phyloP scores from a whole-genome alignment of 1,139 yeast genomes.

The Hyphopichia buzzinii region DNA sequence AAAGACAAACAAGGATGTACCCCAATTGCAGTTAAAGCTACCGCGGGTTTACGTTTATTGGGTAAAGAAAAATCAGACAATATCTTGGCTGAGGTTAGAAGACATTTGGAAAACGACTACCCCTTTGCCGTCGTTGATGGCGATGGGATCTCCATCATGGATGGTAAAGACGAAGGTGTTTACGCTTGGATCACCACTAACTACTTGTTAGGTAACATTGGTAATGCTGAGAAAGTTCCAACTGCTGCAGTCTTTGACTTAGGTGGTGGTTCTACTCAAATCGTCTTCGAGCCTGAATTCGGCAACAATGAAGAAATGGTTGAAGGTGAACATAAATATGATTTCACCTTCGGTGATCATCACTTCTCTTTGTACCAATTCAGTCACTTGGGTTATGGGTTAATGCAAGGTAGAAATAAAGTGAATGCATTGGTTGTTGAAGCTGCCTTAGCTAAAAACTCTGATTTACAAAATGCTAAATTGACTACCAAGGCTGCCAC shows the following conservation, averaged over 20 bases:
- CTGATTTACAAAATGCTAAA: constrained; percentile 24
- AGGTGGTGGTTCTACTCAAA: constrained; percentile 98
- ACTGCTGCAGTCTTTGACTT: constrained; percentile 97
- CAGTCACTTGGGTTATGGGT: constrained; percentile 93
- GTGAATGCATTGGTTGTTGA: constrained; percentile 62
- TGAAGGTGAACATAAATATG: constrained; percentile 88
- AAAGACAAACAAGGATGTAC: constrained; percentile 70
- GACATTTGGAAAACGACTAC: constrained; percentile 69
- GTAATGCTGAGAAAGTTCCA: constrained; percentile 63
- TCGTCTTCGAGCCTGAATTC: constrained; percentile 90
- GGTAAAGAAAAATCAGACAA: constrained; percentile 71
- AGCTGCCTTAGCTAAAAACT: constrained; percentile 39
- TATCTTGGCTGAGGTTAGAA: constrained; percentile 73
- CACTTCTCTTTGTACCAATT: constrained; percentile 86
- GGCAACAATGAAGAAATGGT: constrained; percentile 57
- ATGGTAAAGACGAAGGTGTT: constrained; percentile 97
- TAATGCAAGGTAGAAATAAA: constrained; percentile 89
- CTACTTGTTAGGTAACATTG: constrained; percentile 88
- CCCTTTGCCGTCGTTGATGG: constrained; percentile 89
- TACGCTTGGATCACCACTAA: constrained; percentile 98
- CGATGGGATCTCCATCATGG: constrained; percentile 89
- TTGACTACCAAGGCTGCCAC: constrained; percentile 35
- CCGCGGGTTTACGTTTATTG: constrained; percentile 90
- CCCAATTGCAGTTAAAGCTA: constrained; percentile 95
- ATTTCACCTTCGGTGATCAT: constrained; percentile 75